Conservation (phyloP, 2,329 filamentous ascomycete species). For the Myriosclerotinia curreyana region DNA sequence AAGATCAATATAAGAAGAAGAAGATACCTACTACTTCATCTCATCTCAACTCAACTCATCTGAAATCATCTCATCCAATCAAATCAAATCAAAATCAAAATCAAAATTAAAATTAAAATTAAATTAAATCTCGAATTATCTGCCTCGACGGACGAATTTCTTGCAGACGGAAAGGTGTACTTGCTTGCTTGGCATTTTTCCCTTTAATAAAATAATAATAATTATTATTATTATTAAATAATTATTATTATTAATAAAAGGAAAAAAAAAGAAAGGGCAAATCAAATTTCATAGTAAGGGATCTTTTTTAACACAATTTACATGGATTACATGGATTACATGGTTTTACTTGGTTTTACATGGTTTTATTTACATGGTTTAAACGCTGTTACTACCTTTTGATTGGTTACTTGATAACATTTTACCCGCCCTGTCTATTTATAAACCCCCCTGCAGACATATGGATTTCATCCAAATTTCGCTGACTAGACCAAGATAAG, state of each 20-base stretch:
- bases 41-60: no score
- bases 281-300: slow-evolving; percentile 16
- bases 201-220: no score
- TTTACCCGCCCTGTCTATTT: slow-evolving; percentile 23
- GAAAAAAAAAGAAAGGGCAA: background rate
- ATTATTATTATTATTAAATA: no score
- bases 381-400: background rate
- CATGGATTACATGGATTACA: background rate
- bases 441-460: no score
- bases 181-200: no score
- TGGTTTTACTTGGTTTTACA: background rate
- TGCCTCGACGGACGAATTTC: background rate
- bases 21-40: no score
- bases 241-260: background rate
- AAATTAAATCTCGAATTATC: background rate
- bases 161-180: slow-evolving; percentile 14
- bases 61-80: no score
- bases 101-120: no score
- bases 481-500: slow-evolving; percentile 23
- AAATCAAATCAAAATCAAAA: background rate
- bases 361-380: background rate
- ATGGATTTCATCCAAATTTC: slow-evolving; percentile 8
- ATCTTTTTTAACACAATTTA: background rate
- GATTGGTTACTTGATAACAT: slow-evolving; percentile 3
- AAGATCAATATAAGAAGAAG: no score